Evolutionary conservation across 768 basidiomycete genomes (phyloP), one percentile per base, ranked within the genome.

Genomic region (Tricholoma furcatifolium): DNA sequence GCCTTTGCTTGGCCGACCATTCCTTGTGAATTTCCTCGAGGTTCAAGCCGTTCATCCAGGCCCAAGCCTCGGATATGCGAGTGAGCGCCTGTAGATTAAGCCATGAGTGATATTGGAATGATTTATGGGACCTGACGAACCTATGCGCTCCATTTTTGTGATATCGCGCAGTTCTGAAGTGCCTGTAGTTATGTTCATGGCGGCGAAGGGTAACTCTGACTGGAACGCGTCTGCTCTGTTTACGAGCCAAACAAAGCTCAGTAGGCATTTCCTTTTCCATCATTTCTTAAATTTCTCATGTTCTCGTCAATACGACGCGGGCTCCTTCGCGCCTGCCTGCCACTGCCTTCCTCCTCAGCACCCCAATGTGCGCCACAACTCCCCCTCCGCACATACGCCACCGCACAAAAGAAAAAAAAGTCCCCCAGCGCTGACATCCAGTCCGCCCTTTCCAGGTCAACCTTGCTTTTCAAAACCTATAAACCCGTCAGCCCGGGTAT

Each of bases 1-100:
- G 97, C 97, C 66, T 94, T 93, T 2, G 78, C 90, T 66, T 99
- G 97, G 0, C 97, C 97, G 21, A 99, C 96, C 86, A 99, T 97
- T 3, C 97, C 97, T 66, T 98, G 93, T 0, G 89, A 82, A 67
- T 86, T 91, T 31, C 78, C 81, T 17, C 94, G 83, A 12, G 96
- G 94, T 69, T 98, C 94, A 54, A 98, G 80, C 58, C 87, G 75
- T 58, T 93, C 91, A 60, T 98, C 95, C 41, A 98, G 83, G 0
- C 97, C 97, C 30, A 98, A 79, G 2, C 97, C 97, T 50, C 85
- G 93, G 62, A 99, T 94, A 72, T 99, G 96, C 15, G 96, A 93
- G 67, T 93, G 91, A 35, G 88, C 88, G 66, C 91, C 91, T 93
- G 62, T 34, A 59, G 11, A 45, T 57, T 24, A 43, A 55, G 60